Base-by-base conservation (phyloP, 2,329 filamentous ascomycete species). In the Aspergillus flavus region DNA sequence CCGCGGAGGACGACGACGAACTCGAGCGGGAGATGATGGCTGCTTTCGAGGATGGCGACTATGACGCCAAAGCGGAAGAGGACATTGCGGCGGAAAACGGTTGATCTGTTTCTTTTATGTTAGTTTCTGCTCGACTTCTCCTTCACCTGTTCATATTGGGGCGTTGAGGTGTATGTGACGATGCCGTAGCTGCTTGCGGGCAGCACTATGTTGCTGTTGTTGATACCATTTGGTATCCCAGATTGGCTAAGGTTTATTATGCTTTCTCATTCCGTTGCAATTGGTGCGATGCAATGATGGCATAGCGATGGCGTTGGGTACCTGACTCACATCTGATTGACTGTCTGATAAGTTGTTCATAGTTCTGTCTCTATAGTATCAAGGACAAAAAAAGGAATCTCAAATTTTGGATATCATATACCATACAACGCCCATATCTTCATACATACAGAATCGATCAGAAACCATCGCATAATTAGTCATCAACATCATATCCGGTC, bases 1-100 rank as follows among this genome's bases (percentile, higher is more conserved):
- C 74, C 2, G 74, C 76, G 41, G 79, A 81, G 21, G 81, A 81
- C 9, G 80, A 84, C 11, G 81, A 82, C 62, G 81, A 80, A 57
- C 69, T 83, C 26, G 81, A 83, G 62, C 75, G 77, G 43, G 87
- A 89, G 69, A 81, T 91, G 73, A 79, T 88, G 70, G 87, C 86
- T 1, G 87, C 86, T 66, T 79, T 89, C 66, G 86, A 87, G 60
- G 78, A 78, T 26, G 73, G 68, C 6, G 73, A 70, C 12, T 75
- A 78, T 56, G 79, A 77, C 41, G 64, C 70, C 26, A 67, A 74
- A 58, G 74, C 68, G 60, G 75, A 80, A 63, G 74, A 77, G 62
- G 73, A 78, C 30, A 63, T 72, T 62, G 68, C 69, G 46, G 71
- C 71, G 46, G 70, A 78, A 62, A 75, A 78, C 67, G 72, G 68